Evolutionary conservation across 2,329 filamentous ascomycete genomes (phyloP), one percentile per base, ranked within the genome.

Genomic region (Penicillium sp.): DNA sequence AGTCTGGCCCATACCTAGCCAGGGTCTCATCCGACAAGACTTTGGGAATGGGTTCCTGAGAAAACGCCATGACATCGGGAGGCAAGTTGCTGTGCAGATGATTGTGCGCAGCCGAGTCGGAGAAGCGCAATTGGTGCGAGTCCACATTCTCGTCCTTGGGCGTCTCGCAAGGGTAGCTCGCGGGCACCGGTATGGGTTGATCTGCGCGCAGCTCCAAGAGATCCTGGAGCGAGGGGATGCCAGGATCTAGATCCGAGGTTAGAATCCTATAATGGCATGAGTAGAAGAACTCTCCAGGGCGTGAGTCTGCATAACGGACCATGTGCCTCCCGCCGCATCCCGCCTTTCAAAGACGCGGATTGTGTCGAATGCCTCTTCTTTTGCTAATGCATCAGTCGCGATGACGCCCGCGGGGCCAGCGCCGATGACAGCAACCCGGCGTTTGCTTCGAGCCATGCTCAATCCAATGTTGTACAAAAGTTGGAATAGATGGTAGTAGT

Each of bases 291-390:
- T 18, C 30, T 30, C 0, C 35, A 35, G n/a, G 16, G 14, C 12
- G n/a, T n/a, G n/a, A 6, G 24, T 40, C 5, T 38, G 43, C 7
- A 46, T 46, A 12, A 18, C 43, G 14, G 16, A 62, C 70, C 70
- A 72, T 5, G 66, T 65, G 6, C 69, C 69, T 16, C 69, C 69
- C 3, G 66, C 61, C 16, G 60, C 59, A 52, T 68, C 61, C 33
- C 65, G 64, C 55, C 70, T 60, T 55, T 71, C 69, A 40, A 71
- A 72, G 3, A 71, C 62, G 8, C 65, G 64, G 48, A 71, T 67
- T 0, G 43, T 64, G n/a, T 65, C 58, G 49, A 72, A 72, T 8
- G 57, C 55, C 1, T 69, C 65, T 55, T 72, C 70, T 38, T 70
- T 63, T 8, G 61, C 54, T 1, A 72, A 60, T 3, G 69, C 69